phyloP scores from a whole-genome alignment of 2,329 filamentous ascomycete genomes.

The Hymenoscyphus occultus region DNA sequence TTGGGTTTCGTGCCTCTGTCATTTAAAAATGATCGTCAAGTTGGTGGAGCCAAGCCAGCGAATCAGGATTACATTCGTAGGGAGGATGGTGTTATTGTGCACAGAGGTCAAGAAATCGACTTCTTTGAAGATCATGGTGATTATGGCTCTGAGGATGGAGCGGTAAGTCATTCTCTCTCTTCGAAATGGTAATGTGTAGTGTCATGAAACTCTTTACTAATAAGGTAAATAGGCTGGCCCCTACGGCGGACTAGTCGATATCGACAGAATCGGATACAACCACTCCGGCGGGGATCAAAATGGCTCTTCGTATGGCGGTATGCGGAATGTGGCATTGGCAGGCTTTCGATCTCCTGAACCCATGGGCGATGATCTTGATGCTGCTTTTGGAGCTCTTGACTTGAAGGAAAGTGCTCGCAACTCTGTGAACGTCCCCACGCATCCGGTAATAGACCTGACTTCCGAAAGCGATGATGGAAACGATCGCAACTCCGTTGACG shows the following conservation, averaged over 20 bases:
- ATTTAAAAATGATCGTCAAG: conserved; percentile 18
- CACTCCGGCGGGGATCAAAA: background rate
- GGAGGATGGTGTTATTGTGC: conserved; percentile 32
- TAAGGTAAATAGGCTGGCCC: background rate
- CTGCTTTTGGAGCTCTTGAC: background rate
- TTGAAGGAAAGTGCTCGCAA: background rate
- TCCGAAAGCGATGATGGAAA: background rate
- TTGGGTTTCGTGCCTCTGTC: conserved; percentile 18
- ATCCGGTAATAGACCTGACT: background rate
- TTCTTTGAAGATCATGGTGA: conserved; percentile 25
- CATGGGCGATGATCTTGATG: background rate
- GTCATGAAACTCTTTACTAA: background rate
- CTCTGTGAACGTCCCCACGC: background rate
- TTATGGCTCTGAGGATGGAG: background rate
- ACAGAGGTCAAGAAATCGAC: conserved; percentile 36
- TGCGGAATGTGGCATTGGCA: background rate
- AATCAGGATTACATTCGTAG: conserved; percentile 29
- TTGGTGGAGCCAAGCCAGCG: conserved; percentile 1
- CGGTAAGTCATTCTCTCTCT: background rate
- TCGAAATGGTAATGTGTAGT: background rate
- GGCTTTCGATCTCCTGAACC: background rate
- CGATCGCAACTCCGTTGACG: background rate
- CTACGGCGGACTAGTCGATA: background rate
- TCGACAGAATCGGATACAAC: background rate
- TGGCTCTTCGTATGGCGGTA: background rate